A percentile compares a stretch with the other conserved stretches of the same genome.
These are phyloP conservation scores for Penicillium carneum DNA, from an alignment of 2,329 filamentous ascomycete genomes.

Conservation along the genomic window DNA sequence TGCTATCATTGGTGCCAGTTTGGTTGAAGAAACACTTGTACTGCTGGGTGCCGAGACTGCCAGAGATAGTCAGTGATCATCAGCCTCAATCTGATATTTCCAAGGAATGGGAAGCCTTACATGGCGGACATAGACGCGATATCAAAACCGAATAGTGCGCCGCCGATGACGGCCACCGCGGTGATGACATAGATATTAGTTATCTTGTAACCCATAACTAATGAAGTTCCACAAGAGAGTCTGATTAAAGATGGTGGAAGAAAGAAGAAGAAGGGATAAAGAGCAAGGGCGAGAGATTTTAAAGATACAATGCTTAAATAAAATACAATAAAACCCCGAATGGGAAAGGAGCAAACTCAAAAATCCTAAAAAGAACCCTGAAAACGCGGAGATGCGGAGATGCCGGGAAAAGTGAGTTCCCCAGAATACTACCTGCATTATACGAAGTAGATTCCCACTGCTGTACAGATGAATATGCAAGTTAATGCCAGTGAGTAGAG, in stretches of 20 bases:
- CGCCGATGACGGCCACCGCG: conserved; percentile 67
- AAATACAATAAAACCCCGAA: background rate
- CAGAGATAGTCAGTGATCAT: conserved; percentile 4
- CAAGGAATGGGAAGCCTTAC: conserved; percentile 14
- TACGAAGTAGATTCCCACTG: background rate
- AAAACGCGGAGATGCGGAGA: conserved; percentile 2
- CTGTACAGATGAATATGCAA: background rate
- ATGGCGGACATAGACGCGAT: conserved; percentile 76
- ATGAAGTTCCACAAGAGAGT: conserved; percentile 20
- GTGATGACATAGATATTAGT: conserved; percentile 67
- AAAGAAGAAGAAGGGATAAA: background rate
- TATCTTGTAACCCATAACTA: conserved; percentile 48
- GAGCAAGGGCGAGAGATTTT: conserved; percentile 14
- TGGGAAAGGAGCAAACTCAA: background rate
- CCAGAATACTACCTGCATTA: background rate
- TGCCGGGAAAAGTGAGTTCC: conserved; percentile 1
- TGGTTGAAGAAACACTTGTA: conserved; percentile 77
- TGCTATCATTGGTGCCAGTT: conserved; percentile 42
- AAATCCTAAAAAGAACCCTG: background rate
- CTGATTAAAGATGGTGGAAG: background rate
- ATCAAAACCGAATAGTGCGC: conserved; percentile 79
- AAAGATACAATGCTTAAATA: conserved; percentile 3
- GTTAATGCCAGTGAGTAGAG: background rate
- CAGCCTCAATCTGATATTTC: no score
- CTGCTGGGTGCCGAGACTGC: conserved; percentile 66